Percentiles rank a stretch among this genome's conserved stretches.
phyloP scores from a whole-genome alignment of 2,329 filamentous ascomycete genomes.

The Mariannaea sp. region DNA sequence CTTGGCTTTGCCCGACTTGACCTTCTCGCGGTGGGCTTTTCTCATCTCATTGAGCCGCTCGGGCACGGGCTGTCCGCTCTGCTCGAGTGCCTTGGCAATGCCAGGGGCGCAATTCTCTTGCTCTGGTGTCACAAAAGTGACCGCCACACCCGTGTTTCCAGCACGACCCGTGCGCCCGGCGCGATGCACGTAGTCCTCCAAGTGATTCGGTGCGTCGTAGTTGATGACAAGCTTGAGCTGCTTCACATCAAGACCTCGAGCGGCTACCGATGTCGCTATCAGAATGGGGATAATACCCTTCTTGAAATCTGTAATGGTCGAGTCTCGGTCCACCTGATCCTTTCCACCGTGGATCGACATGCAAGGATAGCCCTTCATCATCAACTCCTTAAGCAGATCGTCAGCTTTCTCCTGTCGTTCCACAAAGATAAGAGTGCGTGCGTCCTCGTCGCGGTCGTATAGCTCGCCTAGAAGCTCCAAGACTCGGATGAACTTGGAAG shows the following conservation, averaged over 20 bases:
- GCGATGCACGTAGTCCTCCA: conserved; percentile 96
- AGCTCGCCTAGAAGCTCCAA: conserved; percentile 86
- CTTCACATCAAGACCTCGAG: conserved; percentile 93
- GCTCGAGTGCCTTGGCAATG: conserved; percentile 87
- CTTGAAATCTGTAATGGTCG: conserved; percentile 92
- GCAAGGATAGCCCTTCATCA: conserved; percentile 85
- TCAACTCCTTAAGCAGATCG: conserved; percentile 74
- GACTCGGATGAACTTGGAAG: conserved; percentile 80
- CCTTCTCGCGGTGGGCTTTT: conserved; percentile 81
- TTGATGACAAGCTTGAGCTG: conserved; percentile 96
- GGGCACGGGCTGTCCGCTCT: conserved; percentile 85
- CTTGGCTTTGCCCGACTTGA: conserved; percentile 90
- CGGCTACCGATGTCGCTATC: conserved; percentile 93
- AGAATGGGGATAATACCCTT: conserved; percentile 86
- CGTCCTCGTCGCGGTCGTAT: conserved; percentile 86
- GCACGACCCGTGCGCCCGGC: conserved; percentile 92
- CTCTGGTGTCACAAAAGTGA: conserved; percentile 90
- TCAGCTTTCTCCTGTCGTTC: conserved; percentile 91
- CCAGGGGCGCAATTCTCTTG: conserved; percentile 91
- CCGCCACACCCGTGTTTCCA: conserved; percentile 90
- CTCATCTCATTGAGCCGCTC: conserved; percentile 69
- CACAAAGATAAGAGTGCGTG: conserved; percentile 87
- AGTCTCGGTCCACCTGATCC: conserved; percentile 91
- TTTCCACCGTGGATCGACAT: conserved; percentile 95
- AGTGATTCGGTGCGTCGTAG: conserved; percentile 89